Conservation (phyloP, 495 filamentous ascomycete genomes). For the Delitschia confertaspora region DNA sequence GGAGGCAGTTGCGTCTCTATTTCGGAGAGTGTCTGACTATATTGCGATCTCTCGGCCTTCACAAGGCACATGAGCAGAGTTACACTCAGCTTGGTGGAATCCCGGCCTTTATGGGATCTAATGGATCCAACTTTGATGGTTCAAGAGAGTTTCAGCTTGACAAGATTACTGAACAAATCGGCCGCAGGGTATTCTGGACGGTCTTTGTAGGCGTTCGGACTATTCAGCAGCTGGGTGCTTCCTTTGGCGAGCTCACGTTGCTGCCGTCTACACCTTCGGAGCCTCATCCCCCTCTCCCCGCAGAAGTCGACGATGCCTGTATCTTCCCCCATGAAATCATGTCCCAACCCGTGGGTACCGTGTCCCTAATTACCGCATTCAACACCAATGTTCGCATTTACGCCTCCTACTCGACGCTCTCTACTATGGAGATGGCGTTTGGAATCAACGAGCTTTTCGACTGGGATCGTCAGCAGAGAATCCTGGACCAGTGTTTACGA, state of each 20-base stretch:
- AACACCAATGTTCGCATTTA: conserved; percentile 67
- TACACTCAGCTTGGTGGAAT: conserved; percentile 24
- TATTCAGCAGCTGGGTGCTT: conserved; percentile 60
- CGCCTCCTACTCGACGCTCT: conserved; percentile 57
- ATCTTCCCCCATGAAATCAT: conserved; percentile 55
- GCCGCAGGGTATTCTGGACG: conserved; percentile 70
- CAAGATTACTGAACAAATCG: conserved; percentile 67
- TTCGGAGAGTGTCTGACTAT: conserved; percentile 67
- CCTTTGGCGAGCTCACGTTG: conserved; percentile 54
- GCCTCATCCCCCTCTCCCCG: conserved; percentile 70
- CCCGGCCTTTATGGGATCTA: conserved; percentile 7
- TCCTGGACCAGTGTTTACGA: conserved; percentile 53
- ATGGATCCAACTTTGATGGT: conserved; percentile 28
- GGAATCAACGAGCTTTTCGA: conserved; percentile 60
- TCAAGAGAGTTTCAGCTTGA: conserved; percentile 40
- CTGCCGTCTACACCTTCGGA: conserved; percentile 62
- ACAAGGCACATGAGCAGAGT: conserved; percentile 39
- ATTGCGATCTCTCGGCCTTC: conserved; percentile 55
- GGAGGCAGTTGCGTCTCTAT: conserved; percentile 58
- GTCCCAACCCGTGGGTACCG: conserved; percentile 50
- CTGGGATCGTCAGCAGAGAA: conserved; percentile 59
- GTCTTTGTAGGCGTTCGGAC: conserved; percentile 58
- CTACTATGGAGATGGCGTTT: conserved; percentile 64
- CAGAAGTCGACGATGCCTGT: conserved; percentile 71
- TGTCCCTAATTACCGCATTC: conserved; percentile 64